A percentile compares a stretch with the other conserved stretches of the same genome.
Evolutionary conservation across 1,284 basidiomycete species (phyloP).

Genomic region (Limonomyces culmigenus): DNA sequence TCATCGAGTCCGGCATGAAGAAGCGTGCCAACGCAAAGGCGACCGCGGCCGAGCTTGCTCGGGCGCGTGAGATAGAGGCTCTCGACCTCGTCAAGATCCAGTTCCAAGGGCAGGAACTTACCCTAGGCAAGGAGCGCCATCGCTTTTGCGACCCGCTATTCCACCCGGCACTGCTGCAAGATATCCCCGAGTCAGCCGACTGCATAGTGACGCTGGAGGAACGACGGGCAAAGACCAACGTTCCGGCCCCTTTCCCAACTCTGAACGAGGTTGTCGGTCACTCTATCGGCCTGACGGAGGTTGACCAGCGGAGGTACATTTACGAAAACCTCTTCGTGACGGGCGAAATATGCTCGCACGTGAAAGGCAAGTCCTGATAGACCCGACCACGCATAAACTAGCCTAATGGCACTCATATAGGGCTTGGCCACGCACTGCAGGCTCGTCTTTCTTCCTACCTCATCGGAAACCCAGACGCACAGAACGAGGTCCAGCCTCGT

Average conservation of each 20-base stretch:
- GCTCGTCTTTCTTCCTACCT: constrained; percentile 62
- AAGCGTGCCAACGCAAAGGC: constrained; percentile 61
- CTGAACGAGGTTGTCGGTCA: constrained; percentile 50
- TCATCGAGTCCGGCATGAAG: constrained; percentile 68
- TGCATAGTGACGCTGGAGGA: constrained; percentile 5
- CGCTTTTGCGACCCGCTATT: constrained; percentile 84
- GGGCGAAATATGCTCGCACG: constrained; percentile 59
- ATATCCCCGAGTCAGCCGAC: no score
- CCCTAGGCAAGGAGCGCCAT: constrained; percentile 77
- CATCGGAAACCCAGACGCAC: constrained; percentile 42
- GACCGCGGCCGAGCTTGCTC: constrained; percentile 62
- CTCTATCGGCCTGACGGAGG: constrained; percentile 37
- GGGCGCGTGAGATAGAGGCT: constrained; percentile 65
- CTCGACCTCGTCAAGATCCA: constrained; percentile 64
- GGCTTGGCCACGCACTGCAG: constrained; percentile 55
- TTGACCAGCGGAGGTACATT: constrained; percentile 52
- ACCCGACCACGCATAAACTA: no score
- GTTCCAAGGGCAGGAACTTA: constrained; percentile 55
- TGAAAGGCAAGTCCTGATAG: constrained; percentile 48
- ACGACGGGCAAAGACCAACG: constrained; percentile 5
- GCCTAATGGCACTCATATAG: constrained; percentile 17
- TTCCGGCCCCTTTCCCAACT: constrained; percentile 18
- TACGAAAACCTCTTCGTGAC: constrained; percentile 77
- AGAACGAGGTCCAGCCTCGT: constrained; percentile 57
- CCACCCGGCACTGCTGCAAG: constrained; percentile 40